Percentiles rank a stretch among this genome's conserved stretches.
Evolutionary conservation across 306 rosid genomes (phyloP).

Genomic region (Cucumis hystrix): DNA sequence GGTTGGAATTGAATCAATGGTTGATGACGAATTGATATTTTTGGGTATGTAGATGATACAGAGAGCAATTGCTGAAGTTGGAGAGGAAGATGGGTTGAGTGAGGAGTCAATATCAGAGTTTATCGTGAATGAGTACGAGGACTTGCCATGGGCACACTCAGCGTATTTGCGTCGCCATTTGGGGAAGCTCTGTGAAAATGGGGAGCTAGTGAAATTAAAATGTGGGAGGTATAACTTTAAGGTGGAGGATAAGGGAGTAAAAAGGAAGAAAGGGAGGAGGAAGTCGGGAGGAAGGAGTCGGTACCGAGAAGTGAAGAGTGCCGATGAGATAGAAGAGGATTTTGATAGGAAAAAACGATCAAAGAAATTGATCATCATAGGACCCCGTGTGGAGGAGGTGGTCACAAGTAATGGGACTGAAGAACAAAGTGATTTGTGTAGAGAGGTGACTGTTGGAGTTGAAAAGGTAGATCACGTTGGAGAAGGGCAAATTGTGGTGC

Average conservation of each 20-base stretch:
- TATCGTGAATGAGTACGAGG: conserved; percentile 12
- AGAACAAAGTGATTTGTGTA: neutral
- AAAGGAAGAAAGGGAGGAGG: neutral
- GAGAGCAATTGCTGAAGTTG: conserved; percentile 18
- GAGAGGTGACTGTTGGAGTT: neutral
- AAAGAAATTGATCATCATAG: neutral
- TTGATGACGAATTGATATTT: neutral
- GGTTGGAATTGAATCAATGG: neutral
- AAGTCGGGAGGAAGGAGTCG: neutral
- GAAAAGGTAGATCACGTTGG: neutral
- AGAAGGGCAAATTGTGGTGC: neutral
- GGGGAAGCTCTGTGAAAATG: conserved; percentile 23
- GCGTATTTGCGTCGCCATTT: conserved; percentile 16
- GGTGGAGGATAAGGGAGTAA: conserved; percentile 3
- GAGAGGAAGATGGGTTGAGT: conserved; percentile 17
- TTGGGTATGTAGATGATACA: conserved; percentile 20
- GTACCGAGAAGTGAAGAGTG: neutral
- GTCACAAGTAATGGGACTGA: neutral
- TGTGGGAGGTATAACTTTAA: conserved; percentile 10
- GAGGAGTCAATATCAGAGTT: conserved; percentile 14
- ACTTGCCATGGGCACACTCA: conserved; percentile 19
- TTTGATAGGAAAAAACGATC: neutral
- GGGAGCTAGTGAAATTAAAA: conserved; percentile 13
- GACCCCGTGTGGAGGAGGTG: neutral
- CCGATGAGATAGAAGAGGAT: neutral